Evolutionary conservation across 805 yeast species (phyloP).

Genomic region (Clavispora fructus): DNA sequence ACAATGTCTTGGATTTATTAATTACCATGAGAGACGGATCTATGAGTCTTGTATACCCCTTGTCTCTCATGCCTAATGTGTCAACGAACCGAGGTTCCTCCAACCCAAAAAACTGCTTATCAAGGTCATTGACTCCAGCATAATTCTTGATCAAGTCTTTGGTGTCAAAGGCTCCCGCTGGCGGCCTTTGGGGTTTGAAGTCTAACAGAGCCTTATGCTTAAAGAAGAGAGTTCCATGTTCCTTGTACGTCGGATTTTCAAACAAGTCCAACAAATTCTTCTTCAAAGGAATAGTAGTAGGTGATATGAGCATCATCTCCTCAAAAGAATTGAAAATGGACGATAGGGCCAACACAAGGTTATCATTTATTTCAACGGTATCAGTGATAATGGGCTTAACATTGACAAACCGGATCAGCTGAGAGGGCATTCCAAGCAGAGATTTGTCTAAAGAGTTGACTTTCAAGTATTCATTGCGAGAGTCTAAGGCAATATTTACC

Average conservation of each 20-base stretch:
- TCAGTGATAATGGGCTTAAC: conserved; percentile 11
- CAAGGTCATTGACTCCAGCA: conserved; percentile 18
- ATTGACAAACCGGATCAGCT: conserved; percentile 25
- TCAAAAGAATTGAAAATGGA: conserved; percentile 3
- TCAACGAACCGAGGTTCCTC: not conserved
- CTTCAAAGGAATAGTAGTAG: conserved; percentile 7
- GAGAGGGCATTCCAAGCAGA: conserved; percentile 14
- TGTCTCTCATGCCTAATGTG: conserved; percentile 16
- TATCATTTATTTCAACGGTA: not conserved
- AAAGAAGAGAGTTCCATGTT: conserved; percentile 24
- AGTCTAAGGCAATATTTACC: conserved; percentile 4
- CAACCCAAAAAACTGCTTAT: conserved; percentile 16
- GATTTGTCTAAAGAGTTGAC: not conserved
- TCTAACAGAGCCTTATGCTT: conserved; percentile 20
- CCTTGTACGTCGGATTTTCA: conserved; percentile 14
- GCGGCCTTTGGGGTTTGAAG: conserved; percentile 13
- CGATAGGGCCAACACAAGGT: conserved; percentile 1
- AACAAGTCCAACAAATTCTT: conserved; percentile 11
- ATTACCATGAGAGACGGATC: conserved; percentile 26
- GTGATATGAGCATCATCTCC: conserved; percentile 3
- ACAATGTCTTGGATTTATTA: conserved; percentile 21
- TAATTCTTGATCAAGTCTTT: conserved; percentile 17
- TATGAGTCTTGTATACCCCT: conserved; percentile 18
- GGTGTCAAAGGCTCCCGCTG: conserved; percentile 28
- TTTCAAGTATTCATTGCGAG: not conserved